Percentiles rank a stretch among this genome's conserved stretches.
phyloP scores from a whole-genome alignment of 2,329 filamentous ascomycete genomes.

The Penicillium sp. region DNA sequence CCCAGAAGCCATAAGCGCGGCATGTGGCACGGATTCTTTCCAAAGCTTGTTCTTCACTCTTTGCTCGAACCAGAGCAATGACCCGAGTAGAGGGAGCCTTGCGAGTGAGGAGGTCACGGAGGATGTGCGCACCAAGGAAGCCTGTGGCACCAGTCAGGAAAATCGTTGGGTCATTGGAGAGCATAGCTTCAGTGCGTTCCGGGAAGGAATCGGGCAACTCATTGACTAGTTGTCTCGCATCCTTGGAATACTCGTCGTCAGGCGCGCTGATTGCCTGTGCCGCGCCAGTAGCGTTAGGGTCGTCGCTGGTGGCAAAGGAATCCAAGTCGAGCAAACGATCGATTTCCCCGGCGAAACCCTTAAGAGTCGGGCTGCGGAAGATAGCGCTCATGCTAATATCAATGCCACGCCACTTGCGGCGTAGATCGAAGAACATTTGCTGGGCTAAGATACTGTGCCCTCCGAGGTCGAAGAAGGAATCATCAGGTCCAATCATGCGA shows the following conservation, averaged over 20 bases:
- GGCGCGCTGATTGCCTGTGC: slow-evolving; percentile 38
- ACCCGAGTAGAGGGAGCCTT: slow-evolving; percentile 53
- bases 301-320: slow-evolving; percentile 42
- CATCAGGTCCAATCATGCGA: slow-evolving; percentile 59
- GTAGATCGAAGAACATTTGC: slow-evolving; percentile 67
- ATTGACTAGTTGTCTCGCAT: slow-evolving; percentile 44
- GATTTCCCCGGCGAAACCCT: slow-evolving; percentile 52
- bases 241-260: slow-evolving; percentile 48
- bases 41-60: slow-evolving; percentile 54
- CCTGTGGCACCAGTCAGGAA: slow-evolving; percentile 87
- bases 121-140: slow-evolving; percentile 76
- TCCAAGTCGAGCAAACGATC: slow-evolving; percentile 47
- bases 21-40: slow-evolving; percentile 62
- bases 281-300: slow-evolving; percentile 37
- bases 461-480: slow-evolving; percentile 70
- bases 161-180: slow-evolving; percentile 50
- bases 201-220: slow-evolving; percentile 46
- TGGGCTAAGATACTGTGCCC: slow-evolving; percentile 78
- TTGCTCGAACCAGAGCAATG: slow-evolving; percentile 69
- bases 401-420: slow-evolving; percentile 55
- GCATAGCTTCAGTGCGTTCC: slow-evolving; percentile 30
- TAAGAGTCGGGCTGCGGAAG: slow-evolving; percentile 61
- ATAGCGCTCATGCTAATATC: slow-evolving; percentile 66
- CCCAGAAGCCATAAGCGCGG: slow-evolving; percentile 74
- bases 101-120: slow-evolving; percentile 66